Evolutionary conservation across 73 alveolate genomes (phyloP).

Genomic region (Paramecium caudatum): DNA sequence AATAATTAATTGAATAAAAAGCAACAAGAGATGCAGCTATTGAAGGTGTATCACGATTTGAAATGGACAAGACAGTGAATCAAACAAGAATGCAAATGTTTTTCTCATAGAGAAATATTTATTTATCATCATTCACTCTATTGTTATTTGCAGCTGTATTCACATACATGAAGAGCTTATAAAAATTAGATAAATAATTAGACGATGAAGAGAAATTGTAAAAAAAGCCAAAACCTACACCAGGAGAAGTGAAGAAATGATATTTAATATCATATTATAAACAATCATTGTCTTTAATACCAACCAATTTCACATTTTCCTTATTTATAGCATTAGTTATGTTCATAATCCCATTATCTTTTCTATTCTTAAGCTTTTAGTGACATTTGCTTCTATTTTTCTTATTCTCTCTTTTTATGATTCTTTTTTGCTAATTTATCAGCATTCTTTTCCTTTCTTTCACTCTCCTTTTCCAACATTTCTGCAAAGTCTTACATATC

Average conservation of each 20-base stretch:
- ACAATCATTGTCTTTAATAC: constrained; percentile 64
- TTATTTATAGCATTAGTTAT: constrained; percentile 19
- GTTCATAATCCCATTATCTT: constrained; percentile 58
- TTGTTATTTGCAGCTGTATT: not conserved
- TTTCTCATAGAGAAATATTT: constrained; percentile 51
- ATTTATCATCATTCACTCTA: not conserved
- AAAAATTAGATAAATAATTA: not conserved
- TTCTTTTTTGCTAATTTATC: constrained; percentile 39
- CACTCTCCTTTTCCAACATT: constrained; percentile 57
- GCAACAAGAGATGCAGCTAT: not conserved
- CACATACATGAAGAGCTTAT: not conserved
- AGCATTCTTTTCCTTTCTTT: constrained; percentile 46
- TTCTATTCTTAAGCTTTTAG: not conserved
- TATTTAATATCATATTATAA: constrained; percentile 20
- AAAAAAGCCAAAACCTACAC: not conserved
- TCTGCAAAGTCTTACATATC: constrained; percentile 67
- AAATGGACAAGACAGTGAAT: constrained; percentile 56
- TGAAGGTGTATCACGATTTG: constrained; percentile 17
- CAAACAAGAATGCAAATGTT: constrained; percentile 38
- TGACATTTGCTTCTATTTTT: not conserved
- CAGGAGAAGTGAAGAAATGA: not conserved
- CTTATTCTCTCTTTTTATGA: constrained; percentile 53
- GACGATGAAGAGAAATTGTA: constrained; percentile 7
- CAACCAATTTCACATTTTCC: constrained; percentile 69
- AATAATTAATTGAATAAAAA: not conserved